Conservation (phyloP, 352 stramenopile species). For the Phytophthora ramorum region DNA sequence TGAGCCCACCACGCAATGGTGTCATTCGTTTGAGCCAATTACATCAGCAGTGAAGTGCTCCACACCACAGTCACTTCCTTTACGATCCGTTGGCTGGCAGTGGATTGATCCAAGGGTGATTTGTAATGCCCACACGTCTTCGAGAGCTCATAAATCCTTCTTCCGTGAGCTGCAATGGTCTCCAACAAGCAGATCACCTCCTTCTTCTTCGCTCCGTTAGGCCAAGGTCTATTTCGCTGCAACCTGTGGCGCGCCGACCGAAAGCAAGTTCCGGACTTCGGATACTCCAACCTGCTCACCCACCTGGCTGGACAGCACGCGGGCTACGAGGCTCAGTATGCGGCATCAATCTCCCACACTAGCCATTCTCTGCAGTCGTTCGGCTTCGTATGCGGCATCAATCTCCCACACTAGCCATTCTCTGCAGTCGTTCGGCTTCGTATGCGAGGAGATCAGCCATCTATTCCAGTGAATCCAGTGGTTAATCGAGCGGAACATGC, state of each 20-base stretch:
- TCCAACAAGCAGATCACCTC: conserved; percentile 10
- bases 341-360: neutral
- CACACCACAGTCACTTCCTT: neutral
- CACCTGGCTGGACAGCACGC: conserved; percentile 10
- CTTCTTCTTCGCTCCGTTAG: conserved; percentile 12
- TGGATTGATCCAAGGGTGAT: neutral
- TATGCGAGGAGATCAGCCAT: conserved; percentile 3
- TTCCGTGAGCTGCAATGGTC: conserved; percentile 1
- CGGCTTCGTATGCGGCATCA: neutral
- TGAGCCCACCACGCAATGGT: too few species aligned
- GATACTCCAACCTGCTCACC: conserved; percentile 17
- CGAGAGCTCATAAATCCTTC: neutral
- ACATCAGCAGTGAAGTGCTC: neutral
- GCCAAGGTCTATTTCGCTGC: conserved; percentile 17
- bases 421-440: neutral
- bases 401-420: neutral
- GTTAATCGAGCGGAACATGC: conserved; percentile 14
- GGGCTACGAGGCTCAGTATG: conserved; percentile 4
- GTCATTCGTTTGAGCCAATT: neutral
- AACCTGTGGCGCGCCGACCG: neutral
- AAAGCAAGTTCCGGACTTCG: conserved; percentile 4
- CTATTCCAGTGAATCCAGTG: conserved; percentile 20
- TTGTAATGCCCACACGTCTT: neutral
- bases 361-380: neutral
- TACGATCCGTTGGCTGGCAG: neutral